Conservation (phyloP, 441 rosid species). For the Manihot esculenta region DNA sequence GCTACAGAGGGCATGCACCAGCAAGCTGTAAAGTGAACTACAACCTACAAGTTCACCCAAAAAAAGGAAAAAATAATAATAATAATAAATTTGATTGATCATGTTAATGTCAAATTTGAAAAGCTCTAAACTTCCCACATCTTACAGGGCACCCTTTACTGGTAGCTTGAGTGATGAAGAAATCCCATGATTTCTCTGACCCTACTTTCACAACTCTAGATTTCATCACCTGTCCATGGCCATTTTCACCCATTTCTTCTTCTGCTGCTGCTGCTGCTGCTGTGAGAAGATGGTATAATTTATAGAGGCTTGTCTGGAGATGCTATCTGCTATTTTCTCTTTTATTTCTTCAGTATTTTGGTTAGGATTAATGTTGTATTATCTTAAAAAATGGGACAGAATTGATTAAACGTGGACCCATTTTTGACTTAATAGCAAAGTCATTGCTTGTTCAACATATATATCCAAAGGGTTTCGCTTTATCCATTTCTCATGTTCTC, state of each 20-base stretch:
- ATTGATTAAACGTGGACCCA: slow-evolving; percentile 18
- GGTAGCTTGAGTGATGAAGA: slow-evolving; percentile 34
- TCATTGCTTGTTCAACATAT: background rate
- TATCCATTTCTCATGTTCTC: slow-evolving; percentile 2
- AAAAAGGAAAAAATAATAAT: too few relatives aligned
- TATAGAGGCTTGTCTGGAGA: background rate
- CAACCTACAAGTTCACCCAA: slow-evolving; percentile 29
- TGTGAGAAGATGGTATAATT: background rate
- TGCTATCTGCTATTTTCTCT: background rate
- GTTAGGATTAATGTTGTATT: background rate
- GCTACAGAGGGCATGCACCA: slow-evolving; percentile 66
- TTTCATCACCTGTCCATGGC: slow-evolving; percentile 16
- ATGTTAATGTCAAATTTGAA: too few relatives aligned
- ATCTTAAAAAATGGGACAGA: background rate
- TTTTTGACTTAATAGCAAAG: background rate
- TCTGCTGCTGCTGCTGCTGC: background rate
- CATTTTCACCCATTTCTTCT: slow-evolving; percentile 10
- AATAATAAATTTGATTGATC: too few relatives aligned
- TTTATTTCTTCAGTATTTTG: background rate
- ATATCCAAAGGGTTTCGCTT: background rate
- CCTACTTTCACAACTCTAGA: slow-evolving; percentile 43
- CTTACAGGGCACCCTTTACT: slow-evolving; percentile 38
- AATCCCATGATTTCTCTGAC: slow-evolving; percentile 45
- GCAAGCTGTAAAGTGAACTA: slow-evolving; percentile 52
- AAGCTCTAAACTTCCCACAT: too few relatives aligned